These are phyloP conservation scores for Dothistroma pini DNA, from an alignment of 2,329 filamentous ascomycete species.

Conservation along the genomic window DNA sequence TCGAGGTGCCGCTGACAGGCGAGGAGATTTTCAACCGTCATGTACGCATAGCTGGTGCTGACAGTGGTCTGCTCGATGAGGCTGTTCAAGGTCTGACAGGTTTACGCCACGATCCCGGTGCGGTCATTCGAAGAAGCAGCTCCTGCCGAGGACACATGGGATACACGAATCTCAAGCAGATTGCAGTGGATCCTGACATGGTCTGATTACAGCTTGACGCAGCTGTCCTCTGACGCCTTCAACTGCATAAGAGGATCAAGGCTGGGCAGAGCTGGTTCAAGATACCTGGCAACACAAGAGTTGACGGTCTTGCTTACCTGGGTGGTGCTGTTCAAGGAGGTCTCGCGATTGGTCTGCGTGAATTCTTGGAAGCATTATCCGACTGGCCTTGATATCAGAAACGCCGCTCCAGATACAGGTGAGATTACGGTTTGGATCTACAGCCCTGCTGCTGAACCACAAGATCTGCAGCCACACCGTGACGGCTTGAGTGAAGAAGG, in stretches of 20 bases:
- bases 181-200: constrained; percentile 57
- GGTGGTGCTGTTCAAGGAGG: constrained; percentile 57
- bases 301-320: constrained; percentile 57
- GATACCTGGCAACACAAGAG: constrained; percentile 54
- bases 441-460: constrained; percentile 52
- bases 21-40: constrained; percentile 58
- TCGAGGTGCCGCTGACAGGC: constrained; percentile 52
- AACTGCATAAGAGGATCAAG: constrained; percentile 58
- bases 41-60: constrained; percentile 53
- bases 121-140: constrained; percentile 43
- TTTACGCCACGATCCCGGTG: constrained; percentile 54
- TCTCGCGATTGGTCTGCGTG: constrained; percentile 44
- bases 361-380: constrained; percentile 63
- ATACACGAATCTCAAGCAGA: constrained; percentile 28
- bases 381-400: constrained; percentile 54
- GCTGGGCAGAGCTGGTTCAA: constrained; percentile 56
- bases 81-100: constrained; percentile 60
- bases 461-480: constrained; percentile 57
- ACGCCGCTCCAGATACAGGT: constrained; percentile 49
- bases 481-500: constrained; percentile 55
- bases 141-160: constrained; percentile 46
- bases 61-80: constrained; percentile 56
- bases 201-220: constrained; percentile 56
- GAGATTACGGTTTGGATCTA: constrained; percentile 60
- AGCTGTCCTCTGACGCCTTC: constrained; percentile 59